These are phyloP conservation scores for Dothidotthia symphoricarpi DNA, from an alignment of 2,329 filamentous ascomycete species.

Conservation along the genomic window DNA sequence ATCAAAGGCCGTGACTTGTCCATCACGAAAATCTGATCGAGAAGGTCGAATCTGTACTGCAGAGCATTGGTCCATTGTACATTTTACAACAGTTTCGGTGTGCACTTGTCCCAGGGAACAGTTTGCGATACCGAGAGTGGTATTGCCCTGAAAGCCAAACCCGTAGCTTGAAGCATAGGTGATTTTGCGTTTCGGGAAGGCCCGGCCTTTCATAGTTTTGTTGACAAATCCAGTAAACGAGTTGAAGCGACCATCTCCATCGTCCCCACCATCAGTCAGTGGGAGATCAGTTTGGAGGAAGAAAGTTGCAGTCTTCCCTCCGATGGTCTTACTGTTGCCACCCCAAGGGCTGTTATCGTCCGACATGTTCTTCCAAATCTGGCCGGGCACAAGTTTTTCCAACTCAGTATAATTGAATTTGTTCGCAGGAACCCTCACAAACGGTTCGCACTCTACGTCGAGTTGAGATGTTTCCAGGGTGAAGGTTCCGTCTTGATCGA, in stretches of 20 bases:
- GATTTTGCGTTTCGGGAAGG: no score
- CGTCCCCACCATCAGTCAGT: no score
- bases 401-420: constrained; percentile 13
- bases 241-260: no score
- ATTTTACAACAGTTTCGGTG: constrained; percentile 23
- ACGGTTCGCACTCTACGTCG: constrained; percentile 11
- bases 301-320: constrained; percentile 14
- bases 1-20: constrained; percentile 20
- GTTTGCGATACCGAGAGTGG: constrained; percentile 16
- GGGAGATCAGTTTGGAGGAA: no score
- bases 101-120: constrained; percentile 24
- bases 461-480: constrained; percentile 26
- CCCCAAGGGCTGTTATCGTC: constrained; percentile 11
- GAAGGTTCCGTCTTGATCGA: constrained; percentile 10
- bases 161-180: no score
- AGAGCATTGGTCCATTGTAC: constrained; percentile 11
- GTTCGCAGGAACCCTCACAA: no score
- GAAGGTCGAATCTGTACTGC: constrained; percentile 18
- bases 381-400: constrained; percentile 17
- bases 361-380: constrained; percentile 22
- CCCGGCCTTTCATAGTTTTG: no score
- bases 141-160: no score
- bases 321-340: no score
- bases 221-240: no score
- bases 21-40: constrained; percentile 12